phyloP scores from a whole-genome alignment of 768 basidiomycete genomes.

The Xanthoconium stramineum region DNA sequence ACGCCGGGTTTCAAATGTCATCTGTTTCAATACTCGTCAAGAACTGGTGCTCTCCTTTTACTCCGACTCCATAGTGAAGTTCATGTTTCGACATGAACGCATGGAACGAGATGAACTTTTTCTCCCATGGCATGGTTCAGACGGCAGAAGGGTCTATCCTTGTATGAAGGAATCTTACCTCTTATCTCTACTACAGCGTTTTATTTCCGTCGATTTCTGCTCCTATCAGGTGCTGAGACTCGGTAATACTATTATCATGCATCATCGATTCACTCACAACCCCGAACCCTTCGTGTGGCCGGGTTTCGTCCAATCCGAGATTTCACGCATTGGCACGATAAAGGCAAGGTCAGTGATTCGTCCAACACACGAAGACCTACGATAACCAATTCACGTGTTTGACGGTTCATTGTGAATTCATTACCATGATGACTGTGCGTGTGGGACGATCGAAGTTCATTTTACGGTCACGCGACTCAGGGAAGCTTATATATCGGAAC shows the following conservation, averaged over 20 bases:
- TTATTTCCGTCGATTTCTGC: background rate
- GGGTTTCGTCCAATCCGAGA: background rate
- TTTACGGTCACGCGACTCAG: slow-evolving; percentile 3
- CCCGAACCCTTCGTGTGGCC: no score
- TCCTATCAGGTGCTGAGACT: no score
- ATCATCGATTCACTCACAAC: background rate
- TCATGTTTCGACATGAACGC: background rate
- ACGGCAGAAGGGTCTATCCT: no score
- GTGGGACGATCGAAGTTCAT: background rate
- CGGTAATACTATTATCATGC: background rate
- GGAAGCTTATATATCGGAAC: background rate
- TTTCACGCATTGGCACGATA: background rate
- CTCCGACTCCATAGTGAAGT: no score
- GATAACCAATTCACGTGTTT: background rate
- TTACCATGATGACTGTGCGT: no score
- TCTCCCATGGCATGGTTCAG: background rate
- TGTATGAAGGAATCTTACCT: no score
- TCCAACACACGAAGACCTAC: background rate
- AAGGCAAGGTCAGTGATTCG: background rate
- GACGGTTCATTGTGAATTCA: background rate
- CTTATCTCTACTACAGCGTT: background rate
- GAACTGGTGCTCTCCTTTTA: no score
- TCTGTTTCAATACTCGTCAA: background rate
- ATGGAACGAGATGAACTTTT: background rate
- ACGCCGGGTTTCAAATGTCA: background rate